These are phyloP conservation scores for Priceomyces castillae DNA, from an alignment of 805 yeast species.

Conservation along the genomic window DNA sequence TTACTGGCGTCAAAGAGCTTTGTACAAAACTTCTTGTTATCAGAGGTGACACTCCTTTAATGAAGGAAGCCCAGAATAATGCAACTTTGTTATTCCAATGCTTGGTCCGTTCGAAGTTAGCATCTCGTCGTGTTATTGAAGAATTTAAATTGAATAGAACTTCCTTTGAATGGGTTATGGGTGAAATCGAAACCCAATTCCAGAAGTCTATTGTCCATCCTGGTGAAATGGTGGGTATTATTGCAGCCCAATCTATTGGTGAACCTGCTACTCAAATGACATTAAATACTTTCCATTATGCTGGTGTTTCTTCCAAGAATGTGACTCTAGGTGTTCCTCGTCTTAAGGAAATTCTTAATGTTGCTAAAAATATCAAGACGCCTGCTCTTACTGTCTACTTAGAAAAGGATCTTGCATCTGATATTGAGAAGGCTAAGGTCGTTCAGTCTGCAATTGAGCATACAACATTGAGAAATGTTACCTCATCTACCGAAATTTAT, in stretches of 20 bases:
- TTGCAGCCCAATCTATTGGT: constrained; percentile 97
- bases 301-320: constrained; percentile 95
- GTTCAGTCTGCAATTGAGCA: constrained; percentile 97
- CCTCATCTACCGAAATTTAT: constrained; percentile 95
- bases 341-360: constrained; percentile 95
- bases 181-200: constrained; percentile 92
- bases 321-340: constrained; percentile 98
- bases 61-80: constrained; percentile 84
- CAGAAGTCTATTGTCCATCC: constrained; percentile 90
- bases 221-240: constrained; percentile 98
- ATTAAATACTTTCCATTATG: constrained; percentile 94
- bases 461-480: constrained; percentile 89
- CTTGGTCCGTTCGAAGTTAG: constrained; percentile 86
- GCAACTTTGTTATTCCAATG: constrained; percentile 90
- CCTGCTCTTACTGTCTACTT: constrained; percentile 97
- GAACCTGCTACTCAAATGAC: constrained; percentile 99
- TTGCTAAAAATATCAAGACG: constrained; percentile 98
- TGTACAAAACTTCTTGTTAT: constrained; percentile 68
- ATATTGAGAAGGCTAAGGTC: constrained; percentile 90
- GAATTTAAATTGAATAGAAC: constrained; percentile 81
- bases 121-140: constrained; percentile 86
- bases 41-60: constrained; percentile 74
- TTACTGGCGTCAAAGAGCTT: constrained; percentile 65
- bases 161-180: constrained; percentile 94
- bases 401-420: constrained; percentile 73